Base-by-base conservation (phyloP, 2,329 filamentous ascomycete genomes). In the Colletotrichum ledebouriae region DNA sequence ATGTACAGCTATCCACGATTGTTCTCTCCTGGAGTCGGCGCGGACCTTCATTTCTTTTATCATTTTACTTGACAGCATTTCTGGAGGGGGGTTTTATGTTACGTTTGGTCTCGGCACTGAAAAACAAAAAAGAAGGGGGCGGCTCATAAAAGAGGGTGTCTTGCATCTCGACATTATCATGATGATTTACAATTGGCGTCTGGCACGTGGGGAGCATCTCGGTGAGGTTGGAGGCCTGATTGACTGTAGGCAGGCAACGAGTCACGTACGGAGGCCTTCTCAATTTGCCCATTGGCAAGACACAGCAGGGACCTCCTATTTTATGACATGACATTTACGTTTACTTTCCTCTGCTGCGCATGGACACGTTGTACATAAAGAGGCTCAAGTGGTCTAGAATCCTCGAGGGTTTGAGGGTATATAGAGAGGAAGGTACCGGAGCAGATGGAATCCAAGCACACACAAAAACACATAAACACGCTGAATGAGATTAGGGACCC, bases 101-200 rank as follows among this genome's bases (percentile, higher is more conserved):
- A 39, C 13, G 20, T 4, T 49, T 59, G 60, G 61, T 42, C 22
- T 25, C 39, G 65, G 60, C 22, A 37, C 39, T 50, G 41, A 42
- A 68, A 65, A 65, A 63, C 46, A 55, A 64, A 67, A 68, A 59
- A 65, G 61, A 64, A 39, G 57, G 60, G 46, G 50, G 47, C 47
- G 65, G 61, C 65, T 59, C 49, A 63, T 29, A 22, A 65, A 68
- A 55, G 46, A 55, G 61, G 49, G 65, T 68, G 39, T 59, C 41
- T 65, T 56, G 61, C 65, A 68, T 68, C 55, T 68, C 41, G 49
- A 59, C 56, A 68, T 39, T 49, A 50, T 59, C 29, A 53, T 39
- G 11, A 39, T 56, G 11, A 55, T 64, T 42, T 46, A 47, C 58
- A 55, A 55, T 37, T 47, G 60, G 65, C 60, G 60, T 64, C 53